phyloP scores from a whole-genome alignment of 805 yeast genomes.

The Isabelozyma rhagii region DNA sequence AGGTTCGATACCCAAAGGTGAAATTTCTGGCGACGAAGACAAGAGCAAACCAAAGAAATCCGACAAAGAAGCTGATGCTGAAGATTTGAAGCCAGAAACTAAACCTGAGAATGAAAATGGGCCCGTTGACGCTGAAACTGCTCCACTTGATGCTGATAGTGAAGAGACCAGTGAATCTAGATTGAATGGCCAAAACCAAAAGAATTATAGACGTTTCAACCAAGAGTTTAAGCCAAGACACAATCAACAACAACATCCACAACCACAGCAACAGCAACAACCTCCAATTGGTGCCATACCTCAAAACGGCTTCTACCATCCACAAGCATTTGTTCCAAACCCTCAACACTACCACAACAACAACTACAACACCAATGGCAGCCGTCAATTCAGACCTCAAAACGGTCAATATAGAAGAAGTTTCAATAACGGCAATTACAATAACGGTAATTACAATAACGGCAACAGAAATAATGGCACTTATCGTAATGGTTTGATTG shows the following conservation, averaged over 20 bases:
- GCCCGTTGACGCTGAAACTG: neutral
- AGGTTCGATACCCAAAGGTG: neutral
- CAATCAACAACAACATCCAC: conserved; percentile 11
- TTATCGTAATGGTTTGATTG: conserved; percentile 16
- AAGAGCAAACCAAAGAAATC: neutral
- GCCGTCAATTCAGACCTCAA: conserved; percentile 24
- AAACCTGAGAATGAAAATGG: neutral
- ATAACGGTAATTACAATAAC: conserved; percentile 6
- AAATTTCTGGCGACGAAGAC: neutral
- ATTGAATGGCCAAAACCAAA: conserved; percentile 15
- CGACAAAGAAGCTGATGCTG: neutral
- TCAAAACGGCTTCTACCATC: conserved; percentile 28
- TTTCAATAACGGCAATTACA: neutral
- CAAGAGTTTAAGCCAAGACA: conserved; percentile 13
- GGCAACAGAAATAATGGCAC: conserved; percentile 4
- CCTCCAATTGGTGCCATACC: too few species aligned
- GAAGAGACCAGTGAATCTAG: conserved; percentile 10
- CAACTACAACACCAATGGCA: conserved; percentile 17
- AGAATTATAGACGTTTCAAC: conserved; percentile 26
- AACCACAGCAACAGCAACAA: conserved; percentile 7
- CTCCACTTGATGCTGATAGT: conserved; percentile 2
- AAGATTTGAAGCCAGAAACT: neutral
- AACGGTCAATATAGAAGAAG: conserved; percentile 4
- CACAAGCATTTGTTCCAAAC: conserved; percentile 24
- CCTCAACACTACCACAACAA: conserved; percentile 23